These are phyloP conservation scores for Colletotrichum euphorbiae DNA, from an alignment of 2,329 filamentous ascomycete species.

Conservation along the genomic window DNA sequence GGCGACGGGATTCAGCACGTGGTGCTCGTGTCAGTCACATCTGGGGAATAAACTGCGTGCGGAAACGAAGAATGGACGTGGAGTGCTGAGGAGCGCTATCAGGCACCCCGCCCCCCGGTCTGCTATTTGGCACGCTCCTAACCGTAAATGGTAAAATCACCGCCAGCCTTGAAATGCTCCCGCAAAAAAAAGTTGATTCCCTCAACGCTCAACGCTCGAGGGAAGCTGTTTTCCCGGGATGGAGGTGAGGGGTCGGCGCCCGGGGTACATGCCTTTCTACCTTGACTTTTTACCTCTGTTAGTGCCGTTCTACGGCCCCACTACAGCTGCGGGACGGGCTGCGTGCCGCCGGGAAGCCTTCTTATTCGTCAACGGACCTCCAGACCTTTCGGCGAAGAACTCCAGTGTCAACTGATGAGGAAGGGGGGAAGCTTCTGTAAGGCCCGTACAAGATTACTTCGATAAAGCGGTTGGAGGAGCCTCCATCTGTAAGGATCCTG, in stretches of 20 bases:
- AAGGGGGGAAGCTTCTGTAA: not conserved
- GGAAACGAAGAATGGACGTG: too few relatives aligned
- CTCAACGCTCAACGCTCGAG: too few relatives aligned
- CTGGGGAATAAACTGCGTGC: not conserved
- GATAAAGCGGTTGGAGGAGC: too few relatives aligned
- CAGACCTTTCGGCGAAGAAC: conserved; percentile 6
- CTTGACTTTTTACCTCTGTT: too few relatives aligned
- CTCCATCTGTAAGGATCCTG: not conserved
- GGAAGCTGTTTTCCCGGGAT: not conserved
- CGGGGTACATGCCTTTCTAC: conserved; percentile 11
- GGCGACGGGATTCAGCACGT: conserved; percentile 12
- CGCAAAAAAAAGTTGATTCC: not conserved
- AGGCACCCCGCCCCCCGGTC: too few relatives aligned
- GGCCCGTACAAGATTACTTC: too few relatives aligned
- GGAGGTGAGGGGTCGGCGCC: not conserved
- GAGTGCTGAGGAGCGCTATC: too few relatives aligned
- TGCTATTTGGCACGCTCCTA: too few relatives aligned
- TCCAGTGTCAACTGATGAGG: conserved; percentile 21
- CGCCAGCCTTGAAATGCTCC: too few relatives aligned
- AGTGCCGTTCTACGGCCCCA: conserved; percentile 12
- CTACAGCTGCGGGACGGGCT: not conserved
- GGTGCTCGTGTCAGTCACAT: conserved; percentile 3
- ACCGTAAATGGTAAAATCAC: too few relatives aligned
- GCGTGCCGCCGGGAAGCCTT: conserved; percentile 21
- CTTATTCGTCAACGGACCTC: conserved; percentile 32